These are phyloP conservation scores for Sphagnum tenellum DNA, from an alignment of 225 moss, liverwort and hornwort genomes.

Conservation along the genomic window DNA sequence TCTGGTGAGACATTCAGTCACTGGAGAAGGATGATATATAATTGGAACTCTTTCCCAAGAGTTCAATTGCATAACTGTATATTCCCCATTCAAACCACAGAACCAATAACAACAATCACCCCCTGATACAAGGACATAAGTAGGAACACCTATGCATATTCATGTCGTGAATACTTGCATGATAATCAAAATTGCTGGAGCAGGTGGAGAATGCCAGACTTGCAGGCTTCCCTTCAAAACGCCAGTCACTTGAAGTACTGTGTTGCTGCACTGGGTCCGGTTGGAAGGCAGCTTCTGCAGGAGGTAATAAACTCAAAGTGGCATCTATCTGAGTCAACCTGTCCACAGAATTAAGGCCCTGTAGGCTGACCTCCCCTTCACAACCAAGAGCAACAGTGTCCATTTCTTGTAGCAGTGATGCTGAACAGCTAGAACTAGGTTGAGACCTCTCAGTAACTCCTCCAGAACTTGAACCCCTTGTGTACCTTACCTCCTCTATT, in stretches of 20 bases:
- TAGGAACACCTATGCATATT: slow-evolving; percentile 48
- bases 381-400: slow-evolving; percentile 60
- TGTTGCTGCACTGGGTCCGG: slow-evolving; percentile 48
- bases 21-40: too few species aligned
- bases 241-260: slow-evolving; percentile 47
- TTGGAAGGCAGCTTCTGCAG: slow-evolving; percentile 52
- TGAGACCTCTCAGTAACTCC: slow-evolving; percentile 19
- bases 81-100: not conserved
- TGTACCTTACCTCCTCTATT: slow-evolving; percentile 15
- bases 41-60: too few species aligned
- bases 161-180: slow-evolving; percentile 59
- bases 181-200: slow-evolving; percentile 71
- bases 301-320: slow-evolving; percentile 37
- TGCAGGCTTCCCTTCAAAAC: slow-evolving; percentile 33
- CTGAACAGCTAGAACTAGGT: slow-evolving; percentile 55
- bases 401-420: slow-evolving; percentile 58
- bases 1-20: too few species aligned
- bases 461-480: slow-evolving; percentile 58
- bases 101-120: not conserved
- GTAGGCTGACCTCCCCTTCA: slow-evolving; percentile 28
- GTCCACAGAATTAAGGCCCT: slow-evolving; percentile 25
- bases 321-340: slow-evolving; percentile 23
- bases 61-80: not conserved
- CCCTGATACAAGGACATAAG: not conserved
- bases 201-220: slow-evolving; percentile 50